These are phyloP conservation scores for Pseudoscleropodium purum DNA, from an alignment of 225 moss, liverwort and hornwort genomes.

Conservation along the genomic window DNA sequence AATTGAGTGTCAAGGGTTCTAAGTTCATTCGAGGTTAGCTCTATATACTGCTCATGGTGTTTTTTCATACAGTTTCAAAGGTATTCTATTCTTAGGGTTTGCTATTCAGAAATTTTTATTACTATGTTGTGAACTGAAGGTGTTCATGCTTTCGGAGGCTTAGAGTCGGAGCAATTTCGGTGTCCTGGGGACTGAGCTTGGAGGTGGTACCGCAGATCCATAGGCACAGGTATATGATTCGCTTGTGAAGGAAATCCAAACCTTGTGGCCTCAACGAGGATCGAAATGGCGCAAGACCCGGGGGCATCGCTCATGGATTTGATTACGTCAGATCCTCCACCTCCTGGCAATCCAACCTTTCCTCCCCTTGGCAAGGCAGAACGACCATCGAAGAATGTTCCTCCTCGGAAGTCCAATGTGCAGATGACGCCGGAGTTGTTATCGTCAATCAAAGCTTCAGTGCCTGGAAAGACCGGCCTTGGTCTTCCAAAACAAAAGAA, in stretches of 20 bases:
- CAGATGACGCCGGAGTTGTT: constrained; percentile 53
- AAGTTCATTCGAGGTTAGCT: not conserved
- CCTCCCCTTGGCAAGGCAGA: constrained; percentile 62
- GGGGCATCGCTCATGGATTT: constrained; percentile 86
- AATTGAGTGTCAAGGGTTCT: not conserved
- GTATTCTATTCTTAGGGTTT: not conserved
- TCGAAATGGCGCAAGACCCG: constrained; percentile 49
- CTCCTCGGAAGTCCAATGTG: constrained; percentile 39
- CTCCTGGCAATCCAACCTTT: constrained; percentile 46
- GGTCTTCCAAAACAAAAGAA: constrained; percentile 72
- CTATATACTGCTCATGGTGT: not conserved
- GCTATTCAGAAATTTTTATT: not conserved
- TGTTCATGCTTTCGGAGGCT: not conserved
- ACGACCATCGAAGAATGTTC: constrained; percentile 25
- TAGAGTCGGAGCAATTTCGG: not conserved
- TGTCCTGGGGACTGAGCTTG: not conserved
- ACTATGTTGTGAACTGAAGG: not conserved
- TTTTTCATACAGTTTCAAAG: not conserved
- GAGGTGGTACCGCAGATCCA: not conserved
- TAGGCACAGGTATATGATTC: constrained; percentile 11
- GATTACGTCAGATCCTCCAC: constrained; percentile 78
- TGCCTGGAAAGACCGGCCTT: constrained; percentile 63
- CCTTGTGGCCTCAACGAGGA: not conserved
- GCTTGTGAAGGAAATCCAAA: not conserved
- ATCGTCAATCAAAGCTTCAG: constrained; percentile 50